phyloP scores from a whole-genome alignment of 441 rosid species.

The Hura crepitans region DNA sequence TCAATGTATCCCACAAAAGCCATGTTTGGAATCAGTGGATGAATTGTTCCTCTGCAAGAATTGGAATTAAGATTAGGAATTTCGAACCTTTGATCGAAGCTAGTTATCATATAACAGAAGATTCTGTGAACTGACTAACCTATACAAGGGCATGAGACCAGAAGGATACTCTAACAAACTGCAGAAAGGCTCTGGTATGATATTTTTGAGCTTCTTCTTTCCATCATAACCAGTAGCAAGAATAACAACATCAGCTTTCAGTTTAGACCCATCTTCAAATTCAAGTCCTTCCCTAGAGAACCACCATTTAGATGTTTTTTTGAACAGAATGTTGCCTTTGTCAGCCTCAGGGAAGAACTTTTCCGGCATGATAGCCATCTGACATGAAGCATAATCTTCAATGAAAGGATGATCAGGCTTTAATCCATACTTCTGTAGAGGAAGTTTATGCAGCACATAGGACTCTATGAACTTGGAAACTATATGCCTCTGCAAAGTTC shows the following conservation, averaged over 20 bases:
- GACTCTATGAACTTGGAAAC: conserved; percentile 79
- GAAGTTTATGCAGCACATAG: conserved; percentile 68
- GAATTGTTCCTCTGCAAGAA: conserved; percentile 68
- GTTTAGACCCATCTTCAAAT: conserved; percentile 55
- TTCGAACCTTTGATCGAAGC: neutral
- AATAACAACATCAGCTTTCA: conserved; percentile 78
- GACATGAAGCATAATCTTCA: conserved; percentile 87
- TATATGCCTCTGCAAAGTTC: conserved; percentile 48
- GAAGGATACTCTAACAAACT: conserved; percentile 52
- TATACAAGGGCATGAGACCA: conserved; percentile 71
- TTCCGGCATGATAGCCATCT: conserved; percentile 80
- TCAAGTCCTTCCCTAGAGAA: conserved; percentile 60
- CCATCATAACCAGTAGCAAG: conserved; percentile 86
- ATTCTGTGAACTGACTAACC: conserved; percentile 31
- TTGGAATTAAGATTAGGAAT: neutral
- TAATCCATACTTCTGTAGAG: conserved; percentile 64
- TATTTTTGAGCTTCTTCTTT: conserved; percentile 61
- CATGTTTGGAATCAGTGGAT: conserved; percentile 86
- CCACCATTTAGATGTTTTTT: conserved; percentile 66
- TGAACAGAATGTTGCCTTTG: conserved; percentile 68
- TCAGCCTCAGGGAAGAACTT: conserved; percentile 77
- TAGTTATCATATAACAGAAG: neutral
- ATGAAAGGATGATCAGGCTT: conserved; percentile 80
- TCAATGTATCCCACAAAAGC: conserved; percentile 79
- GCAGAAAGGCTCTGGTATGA: conserved; percentile 70